Evolutionary conservation across 768 basidiomycete species (phyloP).

Genomic region (Leucosporidium scottii): DNA sequence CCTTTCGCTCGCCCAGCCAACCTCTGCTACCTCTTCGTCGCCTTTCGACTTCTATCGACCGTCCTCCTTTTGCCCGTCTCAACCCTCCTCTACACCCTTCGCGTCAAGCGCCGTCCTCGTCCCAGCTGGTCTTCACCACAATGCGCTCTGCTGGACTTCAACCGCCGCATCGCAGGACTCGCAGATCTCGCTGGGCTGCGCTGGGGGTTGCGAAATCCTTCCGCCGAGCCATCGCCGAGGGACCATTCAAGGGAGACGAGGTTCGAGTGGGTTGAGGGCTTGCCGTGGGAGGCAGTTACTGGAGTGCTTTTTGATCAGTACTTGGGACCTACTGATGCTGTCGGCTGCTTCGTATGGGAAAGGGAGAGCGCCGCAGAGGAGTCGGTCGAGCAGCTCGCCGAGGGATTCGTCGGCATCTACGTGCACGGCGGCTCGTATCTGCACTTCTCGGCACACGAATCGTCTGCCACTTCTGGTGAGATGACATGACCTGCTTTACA

Average conservation of each 20-base stretch:
- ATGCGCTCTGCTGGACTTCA: slow-evolving; percentile 21
- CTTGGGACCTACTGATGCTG: slow-evolving; percentile 14
- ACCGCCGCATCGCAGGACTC: slow-evolving; percentile 16
- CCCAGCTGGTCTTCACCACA: slow-evolving; percentile 19
- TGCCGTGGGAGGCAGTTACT: slow-evolving; percentile 9
- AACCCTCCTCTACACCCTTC: slow-evolving; percentile 25
- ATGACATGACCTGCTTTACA: slow-evolving; percentile 1
- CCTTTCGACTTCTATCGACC: slow-evolving; percentile 14
- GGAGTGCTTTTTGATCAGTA: slow-evolving; percentile 11
- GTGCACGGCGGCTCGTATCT: slow-evolving; percentile 41
- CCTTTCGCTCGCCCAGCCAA: neutral
- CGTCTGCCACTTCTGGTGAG: neutral
- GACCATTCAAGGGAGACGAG: slow-evolving; percentile 22
- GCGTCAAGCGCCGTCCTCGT: no score
- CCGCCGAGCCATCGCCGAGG: slow-evolving; percentile 3
- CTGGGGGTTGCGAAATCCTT: slow-evolving; percentile 19
- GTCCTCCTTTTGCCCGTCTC: slow-evolving; percentile 26
- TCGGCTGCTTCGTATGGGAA: slow-evolving; percentile 31
- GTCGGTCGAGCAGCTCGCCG: neutral
- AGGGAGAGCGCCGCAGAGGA: neutral
- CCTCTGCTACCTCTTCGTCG: slow-evolving; percentile 27
- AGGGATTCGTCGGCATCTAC: slow-evolving; percentile 39
- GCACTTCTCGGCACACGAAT: neutral
- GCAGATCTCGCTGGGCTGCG: slow-evolving; percentile 25
- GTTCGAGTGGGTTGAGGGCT: slow-evolving; percentile 26